Evolutionary conservation across 73 alveolate genomes (phyloP), one percentile per base, ranked within the genome.

Genomic region (Paraurostyla sp.): DNA sequence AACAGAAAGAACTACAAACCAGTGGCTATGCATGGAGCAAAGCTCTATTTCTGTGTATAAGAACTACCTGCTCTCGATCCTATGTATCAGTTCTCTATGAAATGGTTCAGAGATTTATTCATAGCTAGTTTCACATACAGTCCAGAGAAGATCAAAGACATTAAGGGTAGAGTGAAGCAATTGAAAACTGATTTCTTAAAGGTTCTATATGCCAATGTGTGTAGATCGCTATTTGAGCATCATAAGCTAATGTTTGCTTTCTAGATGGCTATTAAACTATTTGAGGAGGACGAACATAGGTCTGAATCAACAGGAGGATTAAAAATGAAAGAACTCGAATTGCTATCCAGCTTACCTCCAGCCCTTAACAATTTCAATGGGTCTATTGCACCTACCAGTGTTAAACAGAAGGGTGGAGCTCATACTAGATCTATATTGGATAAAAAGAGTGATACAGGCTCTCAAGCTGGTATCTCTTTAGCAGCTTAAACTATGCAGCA

Each of bases 1-100:
- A 94, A 94, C 81, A 91, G 98, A 87, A 94, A 85, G 68, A 95
- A 93, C 90, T 97, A 96, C 88, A 92, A 94, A 50, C 99, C 99
- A 0, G 98, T 95, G 29, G 96, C 99, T 23, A 87, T 71, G 35
- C 96, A 91, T 63, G 98, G 96, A 11, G 97, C 99, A 0, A 94
- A 91, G 58, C 94, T 97, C 50, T 97, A 90, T 92, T 97, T 97
- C 88, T 87, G 97, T 46, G 96, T 96, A 25, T 73, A 94, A 52
- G 97, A 90, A 78, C 84, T 95, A 42, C 91, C 93, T 32, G 78
- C 95, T 50, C 82, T 95, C 25, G 98, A 95, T 62, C 97, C 98
- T 0, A 95, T 95, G 87, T 95, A 95, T 90, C 96, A 95, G 69
- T 95, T 92, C 91, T 92, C 97, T 22, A 95, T 95, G 94, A 95